Evolutionary conservation across 1,139 yeast species (phyloP).

Genomic region (Yamadazyma dendronema): DNA sequence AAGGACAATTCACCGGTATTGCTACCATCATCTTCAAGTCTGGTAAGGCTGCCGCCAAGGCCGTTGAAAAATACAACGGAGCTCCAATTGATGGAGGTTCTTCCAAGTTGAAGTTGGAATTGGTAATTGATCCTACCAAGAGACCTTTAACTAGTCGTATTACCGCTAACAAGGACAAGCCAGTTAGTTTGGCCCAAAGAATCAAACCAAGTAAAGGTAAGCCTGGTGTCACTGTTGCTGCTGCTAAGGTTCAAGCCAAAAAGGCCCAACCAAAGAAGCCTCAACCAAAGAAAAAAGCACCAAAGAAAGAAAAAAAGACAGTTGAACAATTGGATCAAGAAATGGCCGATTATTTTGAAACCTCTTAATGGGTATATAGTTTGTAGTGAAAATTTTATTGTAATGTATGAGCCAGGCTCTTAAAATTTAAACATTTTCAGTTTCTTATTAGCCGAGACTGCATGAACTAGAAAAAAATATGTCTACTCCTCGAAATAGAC

Average conservation of each 20-base stretch:
- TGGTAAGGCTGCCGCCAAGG: conserved; percentile 63
- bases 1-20: conserved; percentile 88
- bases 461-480: no score
- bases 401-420: no score
- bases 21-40: conserved; percentile 80
- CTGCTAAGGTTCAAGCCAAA: background rate
- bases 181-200: conserved; percentile 18
- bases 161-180: conserved; percentile 41
- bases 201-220: conserved; percentile 19
- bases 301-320: conserved; percentile 64
- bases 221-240: conserved; percentile 1
- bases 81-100: conserved; percentile 92
- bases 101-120: conserved; percentile 73
- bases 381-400: no score
- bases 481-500: no score
- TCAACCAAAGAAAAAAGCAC: conserved; percentile 26
- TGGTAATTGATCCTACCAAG: conserved; percentile 81
- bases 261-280: background rate
- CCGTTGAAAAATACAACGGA: conserved; percentile 84
- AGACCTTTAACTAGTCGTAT: conserved; percentile 76
- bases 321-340: conserved; percentile 90
- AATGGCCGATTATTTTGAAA: conserved; percentile 80
- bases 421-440: no score
- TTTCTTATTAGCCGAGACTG: no score
- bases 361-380: conserved; percentile 1